Base-by-base conservation (phyloP, 768 basidiomycete genomes). In the Butyriboletus loyo region DNA sequence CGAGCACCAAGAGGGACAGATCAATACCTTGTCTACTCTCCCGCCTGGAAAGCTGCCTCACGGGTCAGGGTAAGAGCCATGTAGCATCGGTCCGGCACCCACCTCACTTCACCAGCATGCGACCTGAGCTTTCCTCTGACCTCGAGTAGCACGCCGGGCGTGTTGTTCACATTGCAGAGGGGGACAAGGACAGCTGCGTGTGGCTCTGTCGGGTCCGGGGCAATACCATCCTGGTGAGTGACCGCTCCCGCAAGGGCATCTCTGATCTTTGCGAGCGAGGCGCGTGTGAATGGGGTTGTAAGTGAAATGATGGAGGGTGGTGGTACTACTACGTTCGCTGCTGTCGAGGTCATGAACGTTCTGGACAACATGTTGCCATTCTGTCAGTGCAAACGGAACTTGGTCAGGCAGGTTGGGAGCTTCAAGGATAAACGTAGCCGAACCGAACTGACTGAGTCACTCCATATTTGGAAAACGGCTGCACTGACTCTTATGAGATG, bases 51-150 rank as follows among this genome's bases (percentile, higher is more conserved):
- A 89, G 73, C 88, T 90, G 62, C 19, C 35, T 14, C n/a, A 21
- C 28, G 27, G 22, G 37, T 44, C 37, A 50, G 44, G 22, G n/a
- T 11, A 37, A 32, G 37, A 42, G 34, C 19, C 7, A 34, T 13
- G 40, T 14, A 13, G 38, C 0, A 46, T 21, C 15, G 5, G 60
- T 21, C 35, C 34, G 34, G 3, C 17, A 52, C 75, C 34, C 54
- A 88, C 89, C 89, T 89, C 31, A 91, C 82, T 74, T 91, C 87
- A n/a, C 89, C 89, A 0, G 88, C 84, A 68, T 91, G 89, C 28
- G 75, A 77, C 58, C 87, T 75, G 46, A 86, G 68, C 36, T 79
- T 68, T 60, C 82, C 81, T 57, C 89, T 77, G 30, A 91, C 80
- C 66, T 91, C 85, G 15, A 90, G 75, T 42, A 92, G 65, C 19